Evolutionary conservation across 345 rosid genomes (phyloP).

Genomic region (Lepidium aucheri): DNA sequence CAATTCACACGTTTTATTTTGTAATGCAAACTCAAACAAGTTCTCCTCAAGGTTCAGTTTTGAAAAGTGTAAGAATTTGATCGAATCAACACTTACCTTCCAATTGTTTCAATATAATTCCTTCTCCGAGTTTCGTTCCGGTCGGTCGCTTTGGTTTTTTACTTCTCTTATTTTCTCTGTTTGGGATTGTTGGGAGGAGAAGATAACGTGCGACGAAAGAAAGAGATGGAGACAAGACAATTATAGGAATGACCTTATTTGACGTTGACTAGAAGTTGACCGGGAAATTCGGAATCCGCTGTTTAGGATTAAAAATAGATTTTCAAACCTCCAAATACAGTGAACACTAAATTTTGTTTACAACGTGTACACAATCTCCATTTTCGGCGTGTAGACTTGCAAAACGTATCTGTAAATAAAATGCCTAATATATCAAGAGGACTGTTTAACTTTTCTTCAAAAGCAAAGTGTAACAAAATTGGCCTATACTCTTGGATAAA

Average conservation of each 20-base stretch:
- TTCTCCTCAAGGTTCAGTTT: too few species aligned
- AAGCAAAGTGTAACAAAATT: conserved; percentile 18
- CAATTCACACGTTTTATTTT: too few species aligned
- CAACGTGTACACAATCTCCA: not conserved
- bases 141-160: not conserved
- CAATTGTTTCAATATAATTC: not conserved
- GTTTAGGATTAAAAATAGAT: not conserved
- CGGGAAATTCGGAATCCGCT: conserved; percentile 10
- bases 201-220: conserved; percentile 13
- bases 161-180: not conserved
- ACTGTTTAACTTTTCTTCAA: not conserved
- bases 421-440: conserved; percentile 6
- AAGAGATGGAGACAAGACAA: not conserved
- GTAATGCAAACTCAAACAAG: too few species aligned
- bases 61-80: not conserved
- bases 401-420: not conserved
- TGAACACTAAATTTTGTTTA: not conserved
- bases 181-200: not conserved
- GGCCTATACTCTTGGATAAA: conserved; percentile 21
- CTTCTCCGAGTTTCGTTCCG: not conserved
- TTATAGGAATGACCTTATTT: not conserved
- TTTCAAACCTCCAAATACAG: conserved; percentile 4
- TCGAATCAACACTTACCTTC: not conserved
- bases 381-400: not conserved
- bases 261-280: conserved; percentile 1